Evolutionary conservation across 2,329 filamentous ascomycete species (phyloP).

Genomic region (Scedosporium minutisporum): DNA sequence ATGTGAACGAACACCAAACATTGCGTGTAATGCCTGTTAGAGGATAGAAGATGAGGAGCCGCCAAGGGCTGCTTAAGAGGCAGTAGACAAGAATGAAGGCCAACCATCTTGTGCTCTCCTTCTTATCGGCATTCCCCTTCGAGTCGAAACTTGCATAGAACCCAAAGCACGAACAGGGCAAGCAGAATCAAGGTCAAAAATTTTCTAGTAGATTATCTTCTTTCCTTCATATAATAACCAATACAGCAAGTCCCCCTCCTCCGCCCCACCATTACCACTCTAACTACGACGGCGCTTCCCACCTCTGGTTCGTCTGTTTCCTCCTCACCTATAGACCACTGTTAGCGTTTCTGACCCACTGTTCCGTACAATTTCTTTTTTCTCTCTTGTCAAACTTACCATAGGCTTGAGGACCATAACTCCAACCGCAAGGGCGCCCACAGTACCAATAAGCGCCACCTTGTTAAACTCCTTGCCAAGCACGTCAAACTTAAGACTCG

Average conservation of each 20-base stretch:
- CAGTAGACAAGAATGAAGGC: no score
- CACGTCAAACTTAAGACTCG: slow-evolving; percentile 84
- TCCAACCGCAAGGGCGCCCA: slow-evolving; percentile 67
- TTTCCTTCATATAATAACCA: no score
- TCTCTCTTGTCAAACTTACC: slow-evolving; percentile 46
- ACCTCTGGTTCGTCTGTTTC: slow-evolving; percentile 59
- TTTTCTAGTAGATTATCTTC: no score
- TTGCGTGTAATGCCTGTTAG: no score
- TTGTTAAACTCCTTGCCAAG: slow-evolving; percentile 92
- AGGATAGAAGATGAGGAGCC: no score
- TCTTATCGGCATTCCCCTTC: no score
- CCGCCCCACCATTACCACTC: not conserved
- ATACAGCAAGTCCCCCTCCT: not conserved
- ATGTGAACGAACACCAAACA: no score
- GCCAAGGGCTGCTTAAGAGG: no score
- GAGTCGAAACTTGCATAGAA: no score
- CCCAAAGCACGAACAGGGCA: no score
- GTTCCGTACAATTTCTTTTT: slow-evolving; percentile 1
- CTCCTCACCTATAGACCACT: slow-evolving; percentile 36
- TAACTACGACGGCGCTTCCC: slow-evolving; percentile 30
- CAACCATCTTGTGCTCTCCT: no score
- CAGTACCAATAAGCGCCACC: slow-evolving; percentile 71
- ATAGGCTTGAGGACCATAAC: slow-evolving; percentile 74
- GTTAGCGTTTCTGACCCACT: slow-evolving; percentile 20
- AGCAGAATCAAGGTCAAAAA: no score